phyloP scores from a whole-genome alignment of 352 stramenopile genomes.

The Pythium phragmitis region DNA sequence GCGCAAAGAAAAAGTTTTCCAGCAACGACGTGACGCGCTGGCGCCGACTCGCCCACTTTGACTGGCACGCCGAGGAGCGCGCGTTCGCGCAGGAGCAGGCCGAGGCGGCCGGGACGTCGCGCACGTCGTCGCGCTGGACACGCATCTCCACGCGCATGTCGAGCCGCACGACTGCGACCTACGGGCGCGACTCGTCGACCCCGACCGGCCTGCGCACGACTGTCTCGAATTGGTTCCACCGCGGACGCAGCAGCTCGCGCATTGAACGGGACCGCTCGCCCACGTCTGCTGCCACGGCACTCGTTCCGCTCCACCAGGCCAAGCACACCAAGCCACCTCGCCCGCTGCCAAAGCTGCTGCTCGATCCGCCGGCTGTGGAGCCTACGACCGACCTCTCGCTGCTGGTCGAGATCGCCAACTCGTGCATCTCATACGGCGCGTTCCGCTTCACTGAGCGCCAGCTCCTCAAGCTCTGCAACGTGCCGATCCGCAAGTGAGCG shows the following conservation, averaged over 20 bases:
- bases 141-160: background rate
- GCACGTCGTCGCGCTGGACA: slow-evolving; percentile 1
- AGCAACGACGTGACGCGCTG: slow-evolving; percentile 78
- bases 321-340: slow-evolving; percentile 9
- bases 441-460: slow-evolving; percentile 46
- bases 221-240: slow-evolving; percentile 29
- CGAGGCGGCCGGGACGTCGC: background rate
- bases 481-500: slow-evolving; percentile 33
- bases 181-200: slow-evolving; percentile 9
- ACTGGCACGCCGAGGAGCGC: slow-evolving; percentile 63
- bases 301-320: slow-evolving; percentile 5
- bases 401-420: slow-evolving; percentile 68
- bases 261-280: background rate
- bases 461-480: slow-evolving; percentile 60
- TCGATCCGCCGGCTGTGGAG: slow-evolving; percentile 47
- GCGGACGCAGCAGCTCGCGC: slow-evolving; percentile 5
- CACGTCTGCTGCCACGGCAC: background rate
- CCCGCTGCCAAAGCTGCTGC: slow-evolving; percentile 12
- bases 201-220: slow-evolving; percentile 23
- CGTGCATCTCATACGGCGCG: slow-evolving; percentile 36
- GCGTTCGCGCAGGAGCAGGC: slow-evolving; percentile 22
- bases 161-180: background rate
- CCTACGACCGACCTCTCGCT: slow-evolving; percentile 35
- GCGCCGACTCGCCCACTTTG: slow-evolving; percentile 64
- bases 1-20: slow-evolving; percentile 67